Evolutionary conservation across 2,329 filamentous ascomycete species (phyloP).

Genomic region (Trichoderma atroviride): DNA sequence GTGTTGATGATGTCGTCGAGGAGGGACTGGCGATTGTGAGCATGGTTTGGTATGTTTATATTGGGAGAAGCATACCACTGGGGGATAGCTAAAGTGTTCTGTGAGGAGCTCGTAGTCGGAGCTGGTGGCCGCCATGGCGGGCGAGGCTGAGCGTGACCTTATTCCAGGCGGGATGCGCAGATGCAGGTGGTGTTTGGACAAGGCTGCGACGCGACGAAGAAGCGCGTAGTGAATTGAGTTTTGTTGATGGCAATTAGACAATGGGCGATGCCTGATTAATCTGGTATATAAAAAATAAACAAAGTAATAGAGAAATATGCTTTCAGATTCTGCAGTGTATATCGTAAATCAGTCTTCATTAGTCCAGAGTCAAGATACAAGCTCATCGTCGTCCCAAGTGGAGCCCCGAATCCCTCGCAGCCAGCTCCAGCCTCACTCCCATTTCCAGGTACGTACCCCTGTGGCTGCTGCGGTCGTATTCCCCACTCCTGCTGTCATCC

Average conservation of each 20-base stretch:
- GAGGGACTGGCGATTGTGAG: conserved; percentile 65
- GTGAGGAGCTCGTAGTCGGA: conserved; percentile 74
- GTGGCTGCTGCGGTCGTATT: background rate
- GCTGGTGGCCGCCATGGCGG: conserved; percentile 40
- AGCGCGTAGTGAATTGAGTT: conserved; percentile 10
- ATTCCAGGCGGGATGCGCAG: conserved; percentile 9
- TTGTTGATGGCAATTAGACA: too few relatives aligned
- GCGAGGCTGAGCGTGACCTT: background rate
- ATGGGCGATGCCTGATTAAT: background rate
- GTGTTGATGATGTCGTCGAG: conserved; percentile 98
- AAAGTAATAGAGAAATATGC: too few relatives aligned
- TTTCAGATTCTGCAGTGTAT: too few relatives aligned
- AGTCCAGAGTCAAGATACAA: background rate
- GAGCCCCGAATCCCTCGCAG: background rate
- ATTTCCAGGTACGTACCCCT: conserved; percentile 6
- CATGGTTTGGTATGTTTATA: background rate
- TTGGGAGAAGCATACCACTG: conserved; percentile 65
- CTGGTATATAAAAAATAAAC: background rate
- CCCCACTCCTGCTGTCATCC: conserved; percentile 9
- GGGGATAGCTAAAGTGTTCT: conserved; percentile 94
- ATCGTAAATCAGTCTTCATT: too few relatives aligned
- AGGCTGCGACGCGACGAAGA: conserved; percentile 27
- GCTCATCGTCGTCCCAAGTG: conserved; percentile 1
- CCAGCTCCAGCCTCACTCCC: background rate
- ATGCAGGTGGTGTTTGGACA: background rate